These are phyloP conservation scores for Chlamydomonas sp. DNA, from an alignment of 139 green algal genomes.

Conservation along the genomic window DNA sequence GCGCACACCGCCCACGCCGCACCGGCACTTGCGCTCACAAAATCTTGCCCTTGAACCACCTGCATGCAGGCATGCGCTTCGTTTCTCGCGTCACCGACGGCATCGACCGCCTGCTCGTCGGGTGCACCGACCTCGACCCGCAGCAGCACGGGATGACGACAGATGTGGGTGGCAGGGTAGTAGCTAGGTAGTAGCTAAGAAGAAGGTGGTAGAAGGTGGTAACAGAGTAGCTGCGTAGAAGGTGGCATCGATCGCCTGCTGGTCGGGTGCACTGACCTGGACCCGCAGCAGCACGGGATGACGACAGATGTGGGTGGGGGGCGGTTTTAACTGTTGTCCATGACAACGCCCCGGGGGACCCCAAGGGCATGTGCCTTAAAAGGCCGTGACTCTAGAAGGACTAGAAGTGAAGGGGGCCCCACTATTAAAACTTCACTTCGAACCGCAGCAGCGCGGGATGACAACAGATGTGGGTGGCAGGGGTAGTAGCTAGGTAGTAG, in stretches of 20 bases:
- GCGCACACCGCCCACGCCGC: too few species aligned
- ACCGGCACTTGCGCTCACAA: too few species aligned
- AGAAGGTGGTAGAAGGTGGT: too few species aligned
- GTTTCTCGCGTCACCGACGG: slow-evolving; percentile 17
- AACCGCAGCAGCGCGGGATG: slow-evolving; percentile 69
- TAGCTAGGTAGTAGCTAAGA: too few species aligned
- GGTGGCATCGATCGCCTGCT: slow-evolving; percentile 53
- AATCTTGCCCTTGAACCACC: background rate
- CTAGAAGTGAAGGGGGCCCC: too few species aligned
- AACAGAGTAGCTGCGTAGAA: too few species aligned
- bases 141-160: slow-evolving; percentile 67
- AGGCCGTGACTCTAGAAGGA: too few species aligned
- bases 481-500: too few species aligned
- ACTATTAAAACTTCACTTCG: too few species aligned
- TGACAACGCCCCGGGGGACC: too few species aligned
- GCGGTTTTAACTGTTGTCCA: too few species aligned
- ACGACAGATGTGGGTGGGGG: slow-evolving; percentile 76
- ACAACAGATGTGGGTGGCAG: slow-evolving; percentile 69
- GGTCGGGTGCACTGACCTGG: slow-evolving; percentile 55
- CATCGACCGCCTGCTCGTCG: slow-evolving; percentile 61
- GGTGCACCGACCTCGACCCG: slow-evolving; percentile 63
- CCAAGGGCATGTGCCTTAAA: too few species aligned
- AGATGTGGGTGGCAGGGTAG: slow-evolving; percentile 56
- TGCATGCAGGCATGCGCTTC: slow-evolving; percentile 31
- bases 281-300: slow-evolving; percentile 69